phyloP scores from a whole-genome alignment of 805 yeast genomes.

The Wickerhamomyces subpelliculosus region DNA sequence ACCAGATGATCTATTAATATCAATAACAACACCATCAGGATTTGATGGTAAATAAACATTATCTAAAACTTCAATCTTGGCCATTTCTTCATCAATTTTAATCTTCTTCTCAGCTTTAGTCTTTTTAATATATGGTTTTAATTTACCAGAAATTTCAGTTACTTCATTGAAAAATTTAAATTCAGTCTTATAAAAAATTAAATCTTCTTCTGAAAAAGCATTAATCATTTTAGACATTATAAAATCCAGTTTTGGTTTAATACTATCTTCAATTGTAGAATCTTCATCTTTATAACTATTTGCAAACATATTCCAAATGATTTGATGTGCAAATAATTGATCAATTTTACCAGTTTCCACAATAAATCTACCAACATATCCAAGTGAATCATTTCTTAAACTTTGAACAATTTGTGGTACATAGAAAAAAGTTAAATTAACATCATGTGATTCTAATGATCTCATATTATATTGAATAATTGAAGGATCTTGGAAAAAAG shows the following conservation, averaged over 20 bases:
- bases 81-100: constrained; percentile 96
- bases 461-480: constrained; percentile 85
- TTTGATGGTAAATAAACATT: constrained; percentile 94
- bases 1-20: constrained; percentile 87
- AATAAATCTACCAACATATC: constrained; percentile 83
- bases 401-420: constrained; percentile 98
- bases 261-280: constrained; percentile 64
- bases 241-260: constrained; percentile 77
- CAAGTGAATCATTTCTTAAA: constrained; percentile 72
- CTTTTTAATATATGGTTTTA: constrained; percentile 90
- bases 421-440: constrained; percentile 84
- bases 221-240: constrained; percentile 60
- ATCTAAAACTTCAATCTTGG: constrained; percentile 57
- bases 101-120: constrained; percentile 93
- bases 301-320: constrained; percentile 96
- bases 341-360: constrained; percentile 88
- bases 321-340: constrained; percentile 92
- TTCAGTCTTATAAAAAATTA: constrained; percentile 68
- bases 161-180: constrained; percentile 87
- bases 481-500: constrained; percentile 55
- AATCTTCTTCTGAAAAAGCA: constrained; percentile 54
- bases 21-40: constrained; percentile 92
- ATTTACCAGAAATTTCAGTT: constrained; percentile 88
- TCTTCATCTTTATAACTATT: constrained; percentile 90
- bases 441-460: constrained; percentile 81